Evolutionary conservation across 139 green algal species (phyloP), one percentile per base, ranked within the genome.

Genomic region (Chlamydomonas urium): DNA sequence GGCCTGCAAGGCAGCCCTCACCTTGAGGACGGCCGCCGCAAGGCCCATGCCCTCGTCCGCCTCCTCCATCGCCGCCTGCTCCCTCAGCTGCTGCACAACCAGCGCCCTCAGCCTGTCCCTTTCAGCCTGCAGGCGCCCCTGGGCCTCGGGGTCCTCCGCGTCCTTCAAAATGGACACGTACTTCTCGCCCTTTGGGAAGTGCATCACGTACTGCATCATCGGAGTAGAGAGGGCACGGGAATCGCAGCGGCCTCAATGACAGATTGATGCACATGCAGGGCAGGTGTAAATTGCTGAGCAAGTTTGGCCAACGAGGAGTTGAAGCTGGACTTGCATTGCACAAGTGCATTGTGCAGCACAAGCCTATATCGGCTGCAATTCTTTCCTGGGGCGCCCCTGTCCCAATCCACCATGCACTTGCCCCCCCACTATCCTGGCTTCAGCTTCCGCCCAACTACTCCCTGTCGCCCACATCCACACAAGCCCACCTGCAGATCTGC

Each of bases 161-260:
- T 85, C 26, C 38, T 77, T 83, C 34, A 96, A 70, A 5, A 97
- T 48, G 8, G 81, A 87, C 32, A 97, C 90, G 71, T 95, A 97
- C 73, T 92, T 92, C 71, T 96, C 88, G 4, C 79, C 85, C 65
- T 88, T 89, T 14, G 92, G 92, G 56, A 97, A 97, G 76, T 95
- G 73, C 29, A 81, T 61, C 23, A 97, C 89, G 67, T 97, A 97
- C 76, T 90, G 53, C 24, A 63, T 63, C n/a, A n/a, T n/a, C n/a
- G n/a, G n/a, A n/a, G n/a, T n/a, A n/a, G n/a, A n/a, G n/a, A n/a
- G n/a, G n/a, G n/a, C n/a, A n/a, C n/a, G n/a, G n/a, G n/a, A n/a
- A n/a, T n/a, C n/a, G n/a, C n/a, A n/a, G n/a, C n/a, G n/a, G n/a
- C n/a, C n/a, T n/a, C n/a, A n/a, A n/a, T n/a, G n/a, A n/a, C n/a